phyloP scores from a whole-genome alignment of 2,329 filamentous ascomycete species.

The Arachnopeziza araneosa region DNA sequence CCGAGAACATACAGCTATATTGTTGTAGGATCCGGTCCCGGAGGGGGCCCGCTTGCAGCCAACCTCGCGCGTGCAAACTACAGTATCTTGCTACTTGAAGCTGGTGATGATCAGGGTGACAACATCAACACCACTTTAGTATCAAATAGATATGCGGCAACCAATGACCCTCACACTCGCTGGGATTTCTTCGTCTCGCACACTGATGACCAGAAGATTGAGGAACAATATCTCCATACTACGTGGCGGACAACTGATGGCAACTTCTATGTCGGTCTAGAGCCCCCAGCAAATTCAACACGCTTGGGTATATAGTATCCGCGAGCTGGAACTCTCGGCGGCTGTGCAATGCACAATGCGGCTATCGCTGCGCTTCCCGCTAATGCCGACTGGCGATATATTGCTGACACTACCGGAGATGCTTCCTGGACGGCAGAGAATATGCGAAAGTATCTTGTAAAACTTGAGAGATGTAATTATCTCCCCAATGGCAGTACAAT shows the following conservation, averaged over 20 bases:
- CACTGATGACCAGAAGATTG: slow-evolving; percentile 39
- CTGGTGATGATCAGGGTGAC: not conserved
- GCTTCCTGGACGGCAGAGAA: not conserved
- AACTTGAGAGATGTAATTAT: not conserved
- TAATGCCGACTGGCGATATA: not conserved
- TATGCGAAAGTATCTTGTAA: not conserved
- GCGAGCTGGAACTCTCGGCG: slow-evolving; percentile 34
- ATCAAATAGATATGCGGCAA: not conserved
- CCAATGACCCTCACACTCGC: slow-evolving; percentile 30
- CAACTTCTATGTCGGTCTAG: slow-evolving; percentile 19
- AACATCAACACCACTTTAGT: not conserved
- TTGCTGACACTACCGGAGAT: not conserved
- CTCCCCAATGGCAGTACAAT: not conserved
- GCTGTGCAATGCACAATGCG: slow-evolving; percentile 33
- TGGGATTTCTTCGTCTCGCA: slow-evolving; percentile 52
- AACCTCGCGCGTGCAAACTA: not conserved
- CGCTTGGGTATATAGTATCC: slow-evolving; percentile 35
- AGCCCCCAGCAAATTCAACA: slow-evolving; percentile 30
- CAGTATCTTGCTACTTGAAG: not conserved
- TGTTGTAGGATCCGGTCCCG: not conserved
- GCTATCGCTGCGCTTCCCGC: not conserved
- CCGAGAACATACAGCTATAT: not conserved
- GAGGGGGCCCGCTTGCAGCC: not conserved
- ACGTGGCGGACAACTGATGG: slow-evolving; percentile 17
- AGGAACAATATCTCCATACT: slow-evolving; percentile 43